Conservation (phyloP, 2,329 filamentous ascomycete species). For the Berkeleyomyces rouxiae region DNA sequence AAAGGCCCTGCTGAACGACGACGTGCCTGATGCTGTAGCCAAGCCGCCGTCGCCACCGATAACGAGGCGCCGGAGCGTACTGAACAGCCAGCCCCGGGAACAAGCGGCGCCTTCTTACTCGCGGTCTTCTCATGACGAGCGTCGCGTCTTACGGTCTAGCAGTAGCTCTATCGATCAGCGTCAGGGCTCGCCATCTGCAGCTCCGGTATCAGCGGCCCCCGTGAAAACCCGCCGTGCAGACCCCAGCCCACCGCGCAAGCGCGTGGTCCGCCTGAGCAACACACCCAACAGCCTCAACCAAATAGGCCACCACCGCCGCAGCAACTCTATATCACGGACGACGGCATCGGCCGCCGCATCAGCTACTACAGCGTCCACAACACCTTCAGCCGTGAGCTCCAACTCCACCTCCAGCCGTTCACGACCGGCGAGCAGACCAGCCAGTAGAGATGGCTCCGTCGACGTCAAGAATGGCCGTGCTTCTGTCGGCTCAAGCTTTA, state of each 20-base stretch:
- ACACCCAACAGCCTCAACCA: conserved; percentile 30
- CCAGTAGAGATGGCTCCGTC: conserved; percentile 25
- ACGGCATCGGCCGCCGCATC: conserved; percentile 10
- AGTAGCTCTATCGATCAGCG: conserved; percentile 27
- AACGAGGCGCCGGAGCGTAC: conserved; percentile 34
- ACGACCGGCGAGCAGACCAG: conserved; percentile 24
- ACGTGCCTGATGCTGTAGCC: conserved; percentile 32
- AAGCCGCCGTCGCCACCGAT: conserved; percentile 29
- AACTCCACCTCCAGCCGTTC: conserved; percentile 18
- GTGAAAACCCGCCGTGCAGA: conserved; percentile 27
- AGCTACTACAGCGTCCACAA: conserved; percentile 4
- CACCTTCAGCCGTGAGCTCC: conserved; percentile 10
- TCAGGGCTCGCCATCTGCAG: conserved; percentile 22
- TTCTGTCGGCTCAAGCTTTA: conserved; percentile 10
- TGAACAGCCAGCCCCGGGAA: conserved; percentile 18
- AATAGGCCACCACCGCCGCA: conserved; percentile 30
- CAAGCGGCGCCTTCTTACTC: neutral
- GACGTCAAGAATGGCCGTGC: conserved; percentile 22
- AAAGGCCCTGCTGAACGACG: conserved; percentile 61
- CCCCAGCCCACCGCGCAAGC: conserved; percentile 36
- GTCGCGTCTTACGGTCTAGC: conserved; percentile 30
- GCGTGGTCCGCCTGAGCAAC: conserved; percentile 40
- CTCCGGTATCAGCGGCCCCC: conserved; percentile 24
- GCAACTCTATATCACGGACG: conserved; percentile 31
- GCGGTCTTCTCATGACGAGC: conserved; percentile 23